A percentile compares a stretch with the other conserved stretches of the same genome.
Evolutionary conservation across 208 protist species (phyloP).

Genomic region (Trypanosoma conorhini): DNA sequence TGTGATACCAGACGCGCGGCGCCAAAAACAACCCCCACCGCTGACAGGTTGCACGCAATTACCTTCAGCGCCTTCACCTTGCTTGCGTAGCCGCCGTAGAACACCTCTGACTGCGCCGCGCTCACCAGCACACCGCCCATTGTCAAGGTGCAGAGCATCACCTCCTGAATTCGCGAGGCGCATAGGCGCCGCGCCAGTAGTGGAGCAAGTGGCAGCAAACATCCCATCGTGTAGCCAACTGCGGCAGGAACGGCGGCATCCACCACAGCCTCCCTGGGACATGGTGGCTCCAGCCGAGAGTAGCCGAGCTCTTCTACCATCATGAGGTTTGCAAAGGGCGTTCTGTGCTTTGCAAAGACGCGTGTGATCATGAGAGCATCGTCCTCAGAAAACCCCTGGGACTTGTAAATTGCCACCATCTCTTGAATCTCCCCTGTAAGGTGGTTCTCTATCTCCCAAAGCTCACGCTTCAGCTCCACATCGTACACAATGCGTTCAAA

Average conservation of each 20-base stretch:
- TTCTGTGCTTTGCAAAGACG: conserved; percentile 85
- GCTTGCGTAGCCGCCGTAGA: conserved; percentile 77
- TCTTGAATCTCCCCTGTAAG: conserved; percentile 89
- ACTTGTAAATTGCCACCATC: conserved; percentile 94
- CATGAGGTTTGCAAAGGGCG: conserved; percentile 92
- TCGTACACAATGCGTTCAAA: conserved; percentile 82
- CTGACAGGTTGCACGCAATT: conserved; percentile 37
- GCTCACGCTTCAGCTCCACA: conserved; percentile 87
- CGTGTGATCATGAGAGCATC: conserved; percentile 86
- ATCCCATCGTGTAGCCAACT: conserved; percentile 55
- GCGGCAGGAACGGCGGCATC: conserved; percentile 61
- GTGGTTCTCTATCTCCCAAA: conserved; percentile 95
- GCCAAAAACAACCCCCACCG: conserved; percentile 39
- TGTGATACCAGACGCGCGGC: conserved; percentile 12
- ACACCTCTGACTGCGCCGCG: conserved; percentile 68
- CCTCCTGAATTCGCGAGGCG: background rate
- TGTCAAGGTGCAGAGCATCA: conserved; percentile 27
- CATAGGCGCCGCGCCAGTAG: conserved; percentile 2
- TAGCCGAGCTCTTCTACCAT: conserved; percentile 96
- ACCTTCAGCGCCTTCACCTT: conserved; percentile 31
- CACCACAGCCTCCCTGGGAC: conserved; percentile 50
- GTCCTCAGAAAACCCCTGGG: conserved; percentile 84
- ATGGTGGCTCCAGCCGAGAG: conserved; percentile 74
- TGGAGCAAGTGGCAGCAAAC: conserved; percentile 38
- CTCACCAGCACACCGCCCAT: conserved; percentile 36